Percentiles rank a stretch among this genome's conserved stretches.
These are phyloP conservation scores for Phytophthora syringae DNA, from an alignment of 352 stramenopile species.

Conservation along the genomic window DNA sequence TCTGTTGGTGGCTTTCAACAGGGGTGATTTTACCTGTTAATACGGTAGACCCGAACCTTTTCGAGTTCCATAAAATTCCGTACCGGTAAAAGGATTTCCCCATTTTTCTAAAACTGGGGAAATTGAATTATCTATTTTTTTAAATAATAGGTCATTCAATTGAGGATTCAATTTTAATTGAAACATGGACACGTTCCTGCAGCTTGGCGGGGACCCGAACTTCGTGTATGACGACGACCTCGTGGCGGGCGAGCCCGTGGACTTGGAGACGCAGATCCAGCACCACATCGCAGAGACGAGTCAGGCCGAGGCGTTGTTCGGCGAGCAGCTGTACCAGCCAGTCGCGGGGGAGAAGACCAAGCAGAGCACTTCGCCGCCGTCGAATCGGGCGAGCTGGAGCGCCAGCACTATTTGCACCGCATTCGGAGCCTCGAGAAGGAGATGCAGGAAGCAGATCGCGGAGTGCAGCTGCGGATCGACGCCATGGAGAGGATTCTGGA, in stretches of 20 bases:
- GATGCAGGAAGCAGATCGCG: slow-evolving; percentile 44
- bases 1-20: too few species aligned
- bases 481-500: slow-evolving; percentile 63
- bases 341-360: slow-evolving; percentile 5
- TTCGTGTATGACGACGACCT: slow-evolving; percentile 69
- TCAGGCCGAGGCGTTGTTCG: slow-evolving; percentile 20
- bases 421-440: slow-evolving; percentile 41
- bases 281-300: slow-evolving; percentile 30
- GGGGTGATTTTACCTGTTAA: too few species aligned
- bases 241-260: slow-evolving; percentile 31
- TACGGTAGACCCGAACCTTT: too few species aligned
- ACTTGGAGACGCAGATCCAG: slow-evolving; percentile 44
- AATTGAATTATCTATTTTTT: too few species aligned
- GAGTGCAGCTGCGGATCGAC: slow-evolving; percentile 54
- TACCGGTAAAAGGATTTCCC: too few species aligned
- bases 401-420: slow-evolving; percentile 49
- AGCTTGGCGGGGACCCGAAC: slow-evolving; percentile 49
- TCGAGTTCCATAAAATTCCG: too few species aligned
- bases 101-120: too few species aligned
- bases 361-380: slow-evolving; percentile 4
- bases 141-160: too few species aligned
- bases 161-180: too few species aligned
- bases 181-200: slow-evolving; percentile 75
- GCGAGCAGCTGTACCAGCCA: slow-evolving; percentile 30
- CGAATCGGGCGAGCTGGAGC: slow-evolving; percentile 42